A percentile compares a stretch with the other conserved stretches of the same genome.
These are phyloP conservation scores for Fusarium redolens DNA, from an alignment of 2,329 filamentous ascomycete genomes.

Conservation along the genomic window DNA sequence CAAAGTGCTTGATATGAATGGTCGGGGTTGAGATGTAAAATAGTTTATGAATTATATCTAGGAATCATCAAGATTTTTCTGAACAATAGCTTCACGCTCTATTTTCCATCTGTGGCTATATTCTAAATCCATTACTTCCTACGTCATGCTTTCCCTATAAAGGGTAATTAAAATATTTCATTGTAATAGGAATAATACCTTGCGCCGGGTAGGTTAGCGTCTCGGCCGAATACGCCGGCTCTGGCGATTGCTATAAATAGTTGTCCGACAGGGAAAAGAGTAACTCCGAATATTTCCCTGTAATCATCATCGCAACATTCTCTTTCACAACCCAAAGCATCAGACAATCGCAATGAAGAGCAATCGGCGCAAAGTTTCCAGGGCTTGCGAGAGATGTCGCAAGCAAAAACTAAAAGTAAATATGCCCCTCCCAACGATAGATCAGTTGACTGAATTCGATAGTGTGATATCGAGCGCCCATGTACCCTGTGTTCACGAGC, in stretches of 20 bases:
- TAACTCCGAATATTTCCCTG: accelerated
- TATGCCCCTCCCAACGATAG: accelerated
- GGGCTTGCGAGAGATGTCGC: constrained; percentile 17
- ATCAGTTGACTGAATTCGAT: accelerated
- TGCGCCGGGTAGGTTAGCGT: too few relatives aligned
- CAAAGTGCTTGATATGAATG: accelerated
- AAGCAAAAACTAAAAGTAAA: constrained; percentile 15
- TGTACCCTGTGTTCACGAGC: not conserved
- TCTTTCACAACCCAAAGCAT: accelerated
- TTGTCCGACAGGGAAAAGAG: not conserved
- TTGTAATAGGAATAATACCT: too few relatives aligned
- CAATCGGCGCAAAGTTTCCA: not conserved
- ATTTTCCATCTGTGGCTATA: too few relatives aligned
- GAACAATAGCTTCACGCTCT: too few relatives aligned
- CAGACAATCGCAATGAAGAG: not conserved
- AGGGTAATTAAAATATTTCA: accelerated
- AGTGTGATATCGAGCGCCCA: not conserved
- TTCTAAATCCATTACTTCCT: too few relatives aligned
- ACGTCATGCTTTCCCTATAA: too few relatives aligned
- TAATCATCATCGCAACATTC: not conserved
- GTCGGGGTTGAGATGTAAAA: not conserved
- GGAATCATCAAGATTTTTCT: too few relatives aligned
- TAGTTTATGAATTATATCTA: not conserved
- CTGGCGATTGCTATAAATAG: accelerated
- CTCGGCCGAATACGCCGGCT: not conserved